These are phyloP conservation scores for Fusarium sp. DNA, from an alignment of 2,329 filamentous ascomycete species.

Conservation along the genomic window DNA sequence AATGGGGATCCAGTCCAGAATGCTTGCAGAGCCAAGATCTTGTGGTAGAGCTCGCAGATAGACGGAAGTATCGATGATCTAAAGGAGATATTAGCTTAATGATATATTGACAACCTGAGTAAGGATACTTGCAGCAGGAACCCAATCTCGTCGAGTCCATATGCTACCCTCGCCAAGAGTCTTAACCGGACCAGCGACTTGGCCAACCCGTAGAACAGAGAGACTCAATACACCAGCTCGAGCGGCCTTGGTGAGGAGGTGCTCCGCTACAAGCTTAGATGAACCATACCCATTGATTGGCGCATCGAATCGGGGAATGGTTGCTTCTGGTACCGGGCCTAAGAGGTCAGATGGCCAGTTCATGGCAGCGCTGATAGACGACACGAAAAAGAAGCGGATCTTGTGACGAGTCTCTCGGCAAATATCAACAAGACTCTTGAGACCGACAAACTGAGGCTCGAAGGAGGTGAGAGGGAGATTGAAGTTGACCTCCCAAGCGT, in stretches of 20 bases:
- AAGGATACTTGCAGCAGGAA: background rate
- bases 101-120: rapidly evolving
- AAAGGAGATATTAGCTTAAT: rapidly evolving
- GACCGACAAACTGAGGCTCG: background rate
- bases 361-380: background rate
- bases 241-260: background rate
- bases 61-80: background rate
- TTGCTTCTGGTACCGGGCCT: background rate
- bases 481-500: background rate
- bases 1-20: background rate
- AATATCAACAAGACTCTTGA: background rate
- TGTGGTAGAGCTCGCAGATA: background rate
- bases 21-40: background rate
- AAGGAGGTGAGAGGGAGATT: background rate
- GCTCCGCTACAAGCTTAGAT: background rate
- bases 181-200: background rate
- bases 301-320: background rate
- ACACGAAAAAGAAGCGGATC: background rate
- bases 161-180: background rate
- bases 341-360: background rate
- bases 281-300: background rate
- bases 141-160: background rate
- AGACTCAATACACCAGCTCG: background rate
- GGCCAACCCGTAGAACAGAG: background rate
- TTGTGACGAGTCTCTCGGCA: background rate